These are phyloP conservation scores for Globisporangium ultimum DNA, from an alignment of 352 stramenopile species.

Conservation along the genomic window DNA sequence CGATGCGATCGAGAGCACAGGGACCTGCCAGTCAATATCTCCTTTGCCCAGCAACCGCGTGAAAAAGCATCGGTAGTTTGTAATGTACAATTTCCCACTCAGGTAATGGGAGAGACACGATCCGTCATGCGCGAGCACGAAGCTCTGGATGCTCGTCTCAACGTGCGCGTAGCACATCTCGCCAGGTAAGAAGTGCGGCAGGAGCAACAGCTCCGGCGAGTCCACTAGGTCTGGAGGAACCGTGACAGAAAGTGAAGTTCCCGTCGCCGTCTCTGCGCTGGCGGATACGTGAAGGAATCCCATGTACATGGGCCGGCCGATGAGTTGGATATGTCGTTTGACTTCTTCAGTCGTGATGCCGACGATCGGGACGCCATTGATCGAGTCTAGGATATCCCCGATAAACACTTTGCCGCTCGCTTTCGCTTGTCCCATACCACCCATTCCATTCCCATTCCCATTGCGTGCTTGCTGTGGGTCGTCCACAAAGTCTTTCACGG, in stretches of 20 bases:
- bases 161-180: constrained; percentile 81
- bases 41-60: constrained; percentile 39
- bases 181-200: constrained; percentile 53
- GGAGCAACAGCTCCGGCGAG: not conserved
- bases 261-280: constrained; percentile 4
- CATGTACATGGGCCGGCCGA: constrained; percentile 64
- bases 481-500: constrained; percentile 69
- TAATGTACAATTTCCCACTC: constrained; percentile 76
- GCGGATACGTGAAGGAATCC: constrained; percentile 51
- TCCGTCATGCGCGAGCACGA: constrained; percentile 58
- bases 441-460: not conserved
- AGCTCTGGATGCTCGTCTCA: constrained; percentile 62
- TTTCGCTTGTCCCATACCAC: constrained; percentile 52
- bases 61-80: constrained; percentile 84
- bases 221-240: too few relatives aligned
- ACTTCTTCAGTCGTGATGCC: constrained; percentile 76
- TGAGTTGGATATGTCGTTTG: constrained; percentile 71
- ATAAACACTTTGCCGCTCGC: constrained; percentile 55
- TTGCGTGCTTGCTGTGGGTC: constrained; percentile 21
- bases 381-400: constrained; percentile 72
- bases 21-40: constrained; percentile 73
- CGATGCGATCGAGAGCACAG: constrained; percentile 69
- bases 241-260: too few relatives aligned
- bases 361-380: constrained; percentile 75
- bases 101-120: constrained; percentile 70